A percentile compares a stretch with the other conserved stretches of the same genome.
Conservation (phyloP, 805 yeast species). For the Yamadazyma ubonensis region DNA sequence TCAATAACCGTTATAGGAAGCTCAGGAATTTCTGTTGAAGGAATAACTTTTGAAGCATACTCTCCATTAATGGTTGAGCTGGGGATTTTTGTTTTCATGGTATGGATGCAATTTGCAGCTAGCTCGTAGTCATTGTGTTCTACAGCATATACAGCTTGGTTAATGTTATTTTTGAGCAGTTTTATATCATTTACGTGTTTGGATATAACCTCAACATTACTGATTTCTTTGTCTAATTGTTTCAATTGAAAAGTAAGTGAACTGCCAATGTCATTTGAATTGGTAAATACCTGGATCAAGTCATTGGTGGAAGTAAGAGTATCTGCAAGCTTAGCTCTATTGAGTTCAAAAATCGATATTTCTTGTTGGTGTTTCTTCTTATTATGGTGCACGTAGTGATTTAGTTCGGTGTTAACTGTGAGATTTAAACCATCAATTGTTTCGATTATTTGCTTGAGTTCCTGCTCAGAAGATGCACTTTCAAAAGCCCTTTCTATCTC, state of each 20-base stretch:
- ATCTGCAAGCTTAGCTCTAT: slow-evolving; percentile 61
- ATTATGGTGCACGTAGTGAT: slow-evolving; percentile 23
- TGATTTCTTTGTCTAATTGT: slow-evolving; percentile 66
- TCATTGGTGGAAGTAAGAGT: slow-evolving; percentile 57
- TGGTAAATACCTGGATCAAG: slow-evolving; percentile 51
- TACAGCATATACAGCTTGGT: slow-evolving; percentile 66
- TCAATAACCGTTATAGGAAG: slow-evolving; percentile 58
- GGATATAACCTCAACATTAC: slow-evolving; percentile 59
- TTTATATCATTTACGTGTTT: slow-evolving; percentile 66
- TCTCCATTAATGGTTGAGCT: slow-evolving; percentile 52
- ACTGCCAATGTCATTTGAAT: slow-evolving; percentile 64
- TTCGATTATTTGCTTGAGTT: slow-evolving; percentile 25
- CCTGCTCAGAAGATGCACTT: slow-evolving; percentile 26
- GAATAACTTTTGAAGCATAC: slow-evolving; percentile 79
- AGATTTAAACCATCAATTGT: slow-evolving; percentile 27
- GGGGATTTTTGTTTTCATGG: slow-evolving; percentile 48
- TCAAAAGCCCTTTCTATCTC: slow-evolving; percentile 5
- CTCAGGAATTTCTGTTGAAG: slow-evolving; percentile 83
- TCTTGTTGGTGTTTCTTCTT: slow-evolving; percentile 34
- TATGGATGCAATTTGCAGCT: slow-evolving; percentile 69
- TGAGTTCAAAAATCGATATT: slow-evolving; percentile 53
- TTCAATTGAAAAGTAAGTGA: slow-evolving; percentile 69
- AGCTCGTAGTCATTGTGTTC: slow-evolving; percentile 66
- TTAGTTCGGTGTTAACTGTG: slow-evolving; percentile 26
- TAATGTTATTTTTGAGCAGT: slow-evolving; percentile 61